phyloP scores from a whole-genome alignment of 1,284 basidiomycete genomes.

The Cryptococcus amylolentus region DNA sequence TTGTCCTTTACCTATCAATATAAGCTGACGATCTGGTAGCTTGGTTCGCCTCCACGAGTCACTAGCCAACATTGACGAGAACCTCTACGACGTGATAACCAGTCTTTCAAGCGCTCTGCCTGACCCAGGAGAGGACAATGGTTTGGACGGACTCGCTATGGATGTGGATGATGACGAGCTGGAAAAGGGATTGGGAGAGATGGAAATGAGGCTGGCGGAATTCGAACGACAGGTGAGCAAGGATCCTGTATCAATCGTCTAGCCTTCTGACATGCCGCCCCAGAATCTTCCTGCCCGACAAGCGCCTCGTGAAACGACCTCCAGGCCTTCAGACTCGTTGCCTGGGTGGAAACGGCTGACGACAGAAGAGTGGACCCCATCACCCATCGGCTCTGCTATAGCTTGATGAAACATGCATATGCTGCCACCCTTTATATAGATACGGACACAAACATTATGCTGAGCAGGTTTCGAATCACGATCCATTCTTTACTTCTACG shows the following conservation, averaged over 20 bases:
- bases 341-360: slow-evolving; percentile 13
- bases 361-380: slow-evolving; percentile 11
- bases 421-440: too few relatives aligned
- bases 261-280: not conserved
- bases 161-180: slow-evolving; percentile 6
- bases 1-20: not conserved
- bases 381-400: slow-evolving; percentile 7
- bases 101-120: not conserved
- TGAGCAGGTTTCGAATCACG: too few relatives aligned
- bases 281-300: not conserved
- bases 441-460: too few relatives aligned
- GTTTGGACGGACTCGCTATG: slow-evolving; percentile 8
- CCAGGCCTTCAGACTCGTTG: not conserved
- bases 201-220: slow-evolving; percentile 21
- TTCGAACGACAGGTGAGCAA: slow-evolving; percentile 17
- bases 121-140: slow-evolving; percentile 3
- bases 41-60: not conserved
- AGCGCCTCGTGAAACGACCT: not conserved
- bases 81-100: not conserved
- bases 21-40: not conserved
- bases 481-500: too few relatives aligned
- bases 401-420: too few relatives aligned
- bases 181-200: slow-evolving; percentile 7
- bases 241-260: not conserved
- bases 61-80: not conserved